Percentiles rank a stretch among this genome's conserved stretches.
phyloP scores from a whole-genome alignment of 2,329 filamentous ascomycete species.

The Fusarium sp. region DNA sequence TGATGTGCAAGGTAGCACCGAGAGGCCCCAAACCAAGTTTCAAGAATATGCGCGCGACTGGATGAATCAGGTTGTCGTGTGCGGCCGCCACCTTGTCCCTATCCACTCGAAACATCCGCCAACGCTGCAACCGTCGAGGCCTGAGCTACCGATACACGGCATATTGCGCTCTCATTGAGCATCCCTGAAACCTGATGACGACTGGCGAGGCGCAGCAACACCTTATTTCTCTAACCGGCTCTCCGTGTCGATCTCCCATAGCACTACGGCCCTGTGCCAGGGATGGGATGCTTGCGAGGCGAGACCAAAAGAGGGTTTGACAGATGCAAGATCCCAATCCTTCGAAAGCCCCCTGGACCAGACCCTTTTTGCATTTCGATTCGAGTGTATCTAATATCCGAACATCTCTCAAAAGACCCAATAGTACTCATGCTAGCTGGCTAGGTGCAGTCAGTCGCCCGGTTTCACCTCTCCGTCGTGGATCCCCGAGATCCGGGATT shows the following conservation, averaged over 20 bases:
- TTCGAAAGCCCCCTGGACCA: not conserved
- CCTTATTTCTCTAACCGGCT: constrained; percentile 22
- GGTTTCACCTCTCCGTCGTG: not conserved
- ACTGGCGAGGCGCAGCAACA: constrained; percentile 37
- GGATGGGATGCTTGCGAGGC: constrained; percentile 30
- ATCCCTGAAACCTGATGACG: constrained; percentile 28
- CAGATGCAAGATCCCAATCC: constrained; percentile 32
- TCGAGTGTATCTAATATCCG: not conserved
- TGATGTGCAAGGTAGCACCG: constrained; percentile 18
- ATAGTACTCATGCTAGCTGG: not conserved
- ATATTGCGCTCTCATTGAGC: not conserved
- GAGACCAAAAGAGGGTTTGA: constrained; percentile 26
- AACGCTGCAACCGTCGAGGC: constrained; percentile 3
- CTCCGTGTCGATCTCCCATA: constrained; percentile 38
- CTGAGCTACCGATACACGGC: constrained; percentile 17
- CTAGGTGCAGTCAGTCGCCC: not conserved
- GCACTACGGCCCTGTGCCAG: constrained; percentile 18
- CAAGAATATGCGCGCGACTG: constrained; percentile 24
- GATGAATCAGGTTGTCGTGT: constrained; percentile 10
- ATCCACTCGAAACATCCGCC: constrained; percentile 1
- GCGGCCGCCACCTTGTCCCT: not conserved
- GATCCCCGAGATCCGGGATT: constrained; percentile 14
- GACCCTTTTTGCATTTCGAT: constrained; percentile 30
- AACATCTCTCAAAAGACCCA: not conserved
- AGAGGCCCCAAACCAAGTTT: constrained; percentile 31